Base-by-base conservation (phyloP, 305 asterid species). In the Fraxinus paxiana region DNA sequence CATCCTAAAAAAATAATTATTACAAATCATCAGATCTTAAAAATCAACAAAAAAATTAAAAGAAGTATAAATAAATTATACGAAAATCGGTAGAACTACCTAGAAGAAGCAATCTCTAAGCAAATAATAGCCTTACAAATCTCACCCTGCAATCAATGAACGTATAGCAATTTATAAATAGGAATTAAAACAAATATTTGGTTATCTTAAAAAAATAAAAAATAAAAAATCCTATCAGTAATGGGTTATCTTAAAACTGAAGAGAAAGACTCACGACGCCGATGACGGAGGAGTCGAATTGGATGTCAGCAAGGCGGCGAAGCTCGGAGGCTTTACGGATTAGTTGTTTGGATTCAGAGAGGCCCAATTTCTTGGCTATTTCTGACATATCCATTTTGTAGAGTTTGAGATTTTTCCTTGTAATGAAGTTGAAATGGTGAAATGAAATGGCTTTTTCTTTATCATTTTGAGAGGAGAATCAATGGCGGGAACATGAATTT, bases 51-150 rank as follows among this genome's bases (percentile, higher is more conserved):
- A 63, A 38, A 22, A 75, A 15, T n/a, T 6, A 30, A 43, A 13
- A 13, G 30, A 3, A 76, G 73, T 46, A 13, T 15, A 69, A 3
- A 0, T 0, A 41, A 30, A 51, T 22, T 26, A 22, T 65, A 9
- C n/a, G 2, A 13, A 7, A 22, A 28, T 1, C 10, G 3, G 24
- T 30, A 78, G 13, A 13, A 28, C 0, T 89, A 96, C 99, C 96
- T 84, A n/a, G 91, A 81, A 70, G 99, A 92, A 22, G 99, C 94
- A 77, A 96, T 92, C 85, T 96, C 99, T 15, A 96, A 80, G 81
- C 98, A 96, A 75, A 94, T 92, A 15, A 96, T 87, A 12, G 99
- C 98, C 84, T 96, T 96, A 82, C 99, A 96, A 18, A 90, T 89
- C 92, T 96, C 99, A 0, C 99, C 97, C 98, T 93, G 84, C 83